phyloP scores from a whole-genome alignment of 352 stramenopile species.

The Globisporangium carolinianum region DNA sequence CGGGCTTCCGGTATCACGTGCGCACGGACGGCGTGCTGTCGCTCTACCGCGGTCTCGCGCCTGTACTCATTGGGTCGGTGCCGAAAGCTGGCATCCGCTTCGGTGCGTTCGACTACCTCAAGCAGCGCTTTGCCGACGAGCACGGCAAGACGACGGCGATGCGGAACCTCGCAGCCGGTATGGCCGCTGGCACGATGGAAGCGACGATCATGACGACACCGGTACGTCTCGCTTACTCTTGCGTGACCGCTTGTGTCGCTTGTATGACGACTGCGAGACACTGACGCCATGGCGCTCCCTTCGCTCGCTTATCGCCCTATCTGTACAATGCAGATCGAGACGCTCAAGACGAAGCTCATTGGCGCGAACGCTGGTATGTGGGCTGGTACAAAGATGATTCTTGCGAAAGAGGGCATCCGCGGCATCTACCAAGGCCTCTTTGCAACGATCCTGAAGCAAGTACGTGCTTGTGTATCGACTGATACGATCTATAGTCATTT shows the following conservation, averaged over 20 bases:
- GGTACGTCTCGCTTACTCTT: conserved; percentile 17
- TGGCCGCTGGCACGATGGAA: conserved; percentile 89
- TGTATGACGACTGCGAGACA: too few species aligned
- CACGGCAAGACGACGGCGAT: conserved; percentile 86
- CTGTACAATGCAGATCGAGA: conserved; percentile 73
- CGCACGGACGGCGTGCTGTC: conserved; percentile 55
- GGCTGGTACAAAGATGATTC: conserved; percentile 88
- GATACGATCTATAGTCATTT: too few species aligned
- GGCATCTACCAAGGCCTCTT: conserved; percentile 93
- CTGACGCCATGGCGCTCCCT: not conserved
- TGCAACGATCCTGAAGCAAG: conserved; percentile 94
- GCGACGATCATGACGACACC: conserved; percentile 92
- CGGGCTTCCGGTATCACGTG: conserved; percentile 69
- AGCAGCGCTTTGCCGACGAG: conserved; percentile 75
- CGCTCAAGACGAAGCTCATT: conserved; percentile 97
- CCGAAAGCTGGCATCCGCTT: conserved; percentile 97
- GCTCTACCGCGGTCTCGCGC: conserved; percentile 92
- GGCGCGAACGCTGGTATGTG: conserved; percentile 92
- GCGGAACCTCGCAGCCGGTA: conserved; percentile 91
- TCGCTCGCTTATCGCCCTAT: not conserved
- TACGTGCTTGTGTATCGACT: conserved; percentile 6
- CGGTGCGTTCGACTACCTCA: conserved; percentile 90
- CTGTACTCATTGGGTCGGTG: conserved; percentile 92
- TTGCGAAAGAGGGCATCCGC: conserved; percentile 85
- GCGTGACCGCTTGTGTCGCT: too few species aligned